phyloP scores from a whole-genome alignment of 768 basidiomycete species.

The Lactarius indigo region DNA sequence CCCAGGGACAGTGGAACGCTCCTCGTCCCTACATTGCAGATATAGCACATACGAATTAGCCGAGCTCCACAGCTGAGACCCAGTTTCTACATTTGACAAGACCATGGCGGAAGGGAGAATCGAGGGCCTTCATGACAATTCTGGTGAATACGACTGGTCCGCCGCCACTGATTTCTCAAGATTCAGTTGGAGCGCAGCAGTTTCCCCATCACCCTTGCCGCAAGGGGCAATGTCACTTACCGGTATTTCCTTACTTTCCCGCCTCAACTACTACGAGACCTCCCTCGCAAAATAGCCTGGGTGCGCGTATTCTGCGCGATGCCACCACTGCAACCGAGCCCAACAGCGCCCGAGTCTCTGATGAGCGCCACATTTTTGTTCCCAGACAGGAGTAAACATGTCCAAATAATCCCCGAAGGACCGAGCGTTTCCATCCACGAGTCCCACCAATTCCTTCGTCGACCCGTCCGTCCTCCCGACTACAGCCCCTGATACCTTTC shows the following conservation, averaged over 20 bases:
- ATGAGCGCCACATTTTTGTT: not conserved
- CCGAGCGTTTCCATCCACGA: not conserved
- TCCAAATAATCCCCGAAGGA: constrained; percentile 7
- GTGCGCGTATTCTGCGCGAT: not conserved
- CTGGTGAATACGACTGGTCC: not conserved
- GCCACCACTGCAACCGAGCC: not conserved
- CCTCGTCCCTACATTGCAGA: not conserved
- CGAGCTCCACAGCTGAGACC: not conserved
- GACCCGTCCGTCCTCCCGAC: not conserved
- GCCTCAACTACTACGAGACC: not conserved
- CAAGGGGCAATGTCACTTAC: not conserved
- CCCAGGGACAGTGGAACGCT: not conserved
- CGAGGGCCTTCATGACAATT: not conserved
- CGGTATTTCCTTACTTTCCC: not conserved
- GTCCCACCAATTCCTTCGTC: not conserved
- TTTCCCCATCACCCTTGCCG: not conserved
- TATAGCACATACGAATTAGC: not conserved
- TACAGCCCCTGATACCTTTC: not conserved
- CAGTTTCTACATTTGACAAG: not conserved
- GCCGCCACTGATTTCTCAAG: not conserved
- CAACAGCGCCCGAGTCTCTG: not conserved
- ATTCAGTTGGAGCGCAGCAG: not conserved
- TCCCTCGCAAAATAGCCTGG: not conserved
- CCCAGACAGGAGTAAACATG: constrained; percentile 8
- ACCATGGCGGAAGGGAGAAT: not conserved